Percentiles rank a stretch among this genome's conserved stretches.
These are phyloP conservation scores for Lycium barbarum DNA, from an alignment of 257 asterid genomes.

Conservation along the genomic window DNA sequence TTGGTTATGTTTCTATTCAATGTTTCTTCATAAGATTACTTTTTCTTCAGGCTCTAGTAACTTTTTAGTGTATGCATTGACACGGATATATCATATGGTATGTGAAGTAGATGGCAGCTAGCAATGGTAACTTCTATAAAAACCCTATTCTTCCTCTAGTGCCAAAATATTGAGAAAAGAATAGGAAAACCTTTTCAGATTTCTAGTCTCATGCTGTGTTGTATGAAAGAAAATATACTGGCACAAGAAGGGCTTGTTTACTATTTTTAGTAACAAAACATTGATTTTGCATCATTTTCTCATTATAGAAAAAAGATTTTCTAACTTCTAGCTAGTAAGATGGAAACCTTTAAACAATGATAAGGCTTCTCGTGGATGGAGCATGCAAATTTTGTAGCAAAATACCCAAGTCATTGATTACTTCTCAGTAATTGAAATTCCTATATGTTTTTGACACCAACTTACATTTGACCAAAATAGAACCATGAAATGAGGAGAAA, in stretches of 20 bases:
- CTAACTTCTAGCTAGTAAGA: slow-evolving; percentile 14
- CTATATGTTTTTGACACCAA: slow-evolving; percentile 3
- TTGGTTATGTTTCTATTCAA: not conserved
- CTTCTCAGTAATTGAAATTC: not conserved
- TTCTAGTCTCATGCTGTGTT: slow-evolving; percentile 1
- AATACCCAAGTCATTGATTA: not conserved
- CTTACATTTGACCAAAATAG: not conserved
- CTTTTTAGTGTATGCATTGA: slow-evolving; percentile 8
- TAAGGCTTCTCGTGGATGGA: slow-evolving; percentile 8
- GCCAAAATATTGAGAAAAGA: not conserved
- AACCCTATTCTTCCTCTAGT: not conserved
- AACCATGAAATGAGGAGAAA: slow-evolving; percentile 12
- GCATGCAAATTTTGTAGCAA: not conserved
- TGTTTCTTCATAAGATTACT: not conserved
- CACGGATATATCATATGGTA: not conserved
- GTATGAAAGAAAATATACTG: slow-evolving; percentile 21
- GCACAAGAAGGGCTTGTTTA: not conserved
- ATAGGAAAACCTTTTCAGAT: not conserved
- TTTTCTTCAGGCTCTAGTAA: not conserved
- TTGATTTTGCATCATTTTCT: not conserved
- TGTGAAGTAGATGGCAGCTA: not conserved
- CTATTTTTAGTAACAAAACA: not conserved
- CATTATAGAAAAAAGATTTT: not conserved
- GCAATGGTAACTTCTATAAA: not conserved
- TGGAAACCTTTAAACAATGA: not conserved